A percentile compares a stretch with the other conserved stretches of the same genome.
Conservation (phyloP, 1,284 basidiomycete species). For the Malassezia sympodialis region DNA sequence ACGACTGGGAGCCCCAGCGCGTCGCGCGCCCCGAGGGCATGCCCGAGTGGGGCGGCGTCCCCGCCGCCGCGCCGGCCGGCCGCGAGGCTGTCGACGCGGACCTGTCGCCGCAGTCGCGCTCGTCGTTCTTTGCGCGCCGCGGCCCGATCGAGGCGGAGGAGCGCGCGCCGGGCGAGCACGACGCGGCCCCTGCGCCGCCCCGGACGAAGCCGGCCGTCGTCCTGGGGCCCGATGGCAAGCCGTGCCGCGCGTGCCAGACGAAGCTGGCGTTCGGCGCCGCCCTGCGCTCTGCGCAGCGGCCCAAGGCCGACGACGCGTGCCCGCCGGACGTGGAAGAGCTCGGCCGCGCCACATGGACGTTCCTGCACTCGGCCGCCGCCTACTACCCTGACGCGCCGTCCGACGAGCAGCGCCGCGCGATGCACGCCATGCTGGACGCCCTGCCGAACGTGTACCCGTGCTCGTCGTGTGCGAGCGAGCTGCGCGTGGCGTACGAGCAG, state of each 20-base stretch:
- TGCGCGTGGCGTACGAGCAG: constrained; percentile 29
- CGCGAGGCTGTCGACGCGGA: constrained; percentile 13
- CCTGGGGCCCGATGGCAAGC: constrained; percentile 45
- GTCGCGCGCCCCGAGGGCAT: constrained; percentile 70
- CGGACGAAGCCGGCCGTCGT: constrained; percentile 20
- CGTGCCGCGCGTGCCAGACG: constrained; percentile 43
- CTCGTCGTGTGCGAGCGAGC: constrained; percentile 31
- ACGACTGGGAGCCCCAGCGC: constrained; percentile 78
- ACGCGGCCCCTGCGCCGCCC: background rate
- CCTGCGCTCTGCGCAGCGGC: constrained; percentile 19
- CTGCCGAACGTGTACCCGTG: constrained; percentile 42
- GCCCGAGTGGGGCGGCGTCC: constrained; percentile 80
- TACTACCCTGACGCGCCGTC: constrained; percentile 38
- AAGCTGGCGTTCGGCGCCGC: constrained; percentile 40
- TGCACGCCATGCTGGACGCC: constrained; percentile 31
- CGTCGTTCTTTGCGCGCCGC: constrained; percentile 16
- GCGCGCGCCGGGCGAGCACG: background rate
- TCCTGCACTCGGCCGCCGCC: constrained; percentile 40
- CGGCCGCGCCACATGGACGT: constrained; percentile 39
- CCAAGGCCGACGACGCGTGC: constrained; percentile 15
- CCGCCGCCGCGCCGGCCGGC: constrained; percentile 4
- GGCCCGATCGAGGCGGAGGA: constrained; percentile 11
- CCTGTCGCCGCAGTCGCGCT: background rate
- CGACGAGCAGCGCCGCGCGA: constrained; percentile 26
- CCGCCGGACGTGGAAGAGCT: constrained; percentile 43